Conservation (phyloP, 805 yeast genomes). For the Schwanniomyces sp. region DNA sequence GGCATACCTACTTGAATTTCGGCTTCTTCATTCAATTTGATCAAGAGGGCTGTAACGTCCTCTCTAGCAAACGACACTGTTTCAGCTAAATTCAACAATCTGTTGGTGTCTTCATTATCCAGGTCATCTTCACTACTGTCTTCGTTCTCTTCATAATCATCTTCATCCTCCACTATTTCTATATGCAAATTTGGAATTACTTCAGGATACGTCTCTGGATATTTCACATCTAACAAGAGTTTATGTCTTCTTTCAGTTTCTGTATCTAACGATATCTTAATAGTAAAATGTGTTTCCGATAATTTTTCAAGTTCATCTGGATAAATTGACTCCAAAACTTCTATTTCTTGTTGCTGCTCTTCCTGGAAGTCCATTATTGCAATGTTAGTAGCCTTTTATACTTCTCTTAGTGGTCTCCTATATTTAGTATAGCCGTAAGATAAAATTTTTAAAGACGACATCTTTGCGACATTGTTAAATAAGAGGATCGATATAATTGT, state of each 20-base stretch:
- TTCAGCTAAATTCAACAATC: conserved; percentile 56
- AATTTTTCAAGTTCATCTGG: conserved; percentile 78
- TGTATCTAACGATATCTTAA: conserved; percentile 68
- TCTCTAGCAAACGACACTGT: conserved; percentile 51
- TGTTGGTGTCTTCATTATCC: conserved; percentile 37
- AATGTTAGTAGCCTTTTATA: neutral
- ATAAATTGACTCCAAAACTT: conserved; percentile 85
- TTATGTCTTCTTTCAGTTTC: conserved; percentile 58
- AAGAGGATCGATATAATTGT: neutral
- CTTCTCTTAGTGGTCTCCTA: neutral
- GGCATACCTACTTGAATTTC: conserved; percentile 87
- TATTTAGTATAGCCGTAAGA: neutral
- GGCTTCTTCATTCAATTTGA: conserved; percentile 56
- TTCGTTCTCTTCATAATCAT: conserved; percentile 5
- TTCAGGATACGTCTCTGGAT: conserved; percentile 83
- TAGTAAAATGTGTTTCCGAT: conserved; percentile 51
- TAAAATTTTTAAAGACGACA: neutral
- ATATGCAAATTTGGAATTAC: conserved; percentile 62
- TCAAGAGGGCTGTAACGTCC: conserved; percentile 44
- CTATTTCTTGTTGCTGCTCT: conserved; percentile 88
- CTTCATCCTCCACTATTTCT: conserved; percentile 14
- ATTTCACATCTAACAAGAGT: conserved; percentile 58
- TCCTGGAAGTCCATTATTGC: conserved; percentile 66
- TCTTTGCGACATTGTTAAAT: neutral
- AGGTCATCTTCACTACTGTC: conserved; percentile 49